Percentiles rank a stretch among this genome's conserved stretches.
phyloP scores from a whole-genome alignment of 768 basidiomycete species.

The Trametes meyenii region DNA sequence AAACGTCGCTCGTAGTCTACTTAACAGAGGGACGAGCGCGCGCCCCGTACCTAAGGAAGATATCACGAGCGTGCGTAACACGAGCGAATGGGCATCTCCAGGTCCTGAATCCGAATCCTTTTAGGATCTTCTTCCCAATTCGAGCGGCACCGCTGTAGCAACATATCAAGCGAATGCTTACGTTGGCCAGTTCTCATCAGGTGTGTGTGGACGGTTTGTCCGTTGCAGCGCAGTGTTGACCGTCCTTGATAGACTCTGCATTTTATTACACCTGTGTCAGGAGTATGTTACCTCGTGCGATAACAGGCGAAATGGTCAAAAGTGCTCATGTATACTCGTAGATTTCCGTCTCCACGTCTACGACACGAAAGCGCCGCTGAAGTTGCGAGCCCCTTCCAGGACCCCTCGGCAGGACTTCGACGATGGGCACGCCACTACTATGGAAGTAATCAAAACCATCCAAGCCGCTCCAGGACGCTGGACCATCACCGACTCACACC shows the following conservation, averaged over 20 bases:
- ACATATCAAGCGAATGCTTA: slow-evolving; percentile 76
- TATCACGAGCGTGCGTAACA: slow-evolving; percentile 50
- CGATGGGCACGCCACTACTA: slow-evolving; percentile 50
- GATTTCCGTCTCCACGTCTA: slow-evolving; percentile 92
- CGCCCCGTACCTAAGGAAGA: slow-evolving; percentile 51
- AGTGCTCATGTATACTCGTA: slow-evolving; percentile 33
- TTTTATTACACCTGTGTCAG: slow-evolving; percentile 94
- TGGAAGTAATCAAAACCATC: slow-evolving; percentile 63
- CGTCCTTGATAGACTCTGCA: slow-evolving; percentile 60
- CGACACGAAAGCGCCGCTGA: slow-evolving; percentile 57
- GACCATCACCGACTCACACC: slow-evolving; percentile 95
- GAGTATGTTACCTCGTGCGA: slow-evolving; percentile 46
- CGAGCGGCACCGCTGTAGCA: slow-evolving; percentile 79
- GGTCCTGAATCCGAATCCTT: not conserved
- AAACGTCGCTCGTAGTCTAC: slow-evolving; percentile 54
- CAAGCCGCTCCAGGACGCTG: slow-evolving; percentile 78
- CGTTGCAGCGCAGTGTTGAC: not conserved
- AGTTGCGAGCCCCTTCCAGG: slow-evolving; percentile 16
- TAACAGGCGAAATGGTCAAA: not conserved
- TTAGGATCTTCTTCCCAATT: slow-evolving; percentile 77
- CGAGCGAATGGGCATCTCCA: not conserved
- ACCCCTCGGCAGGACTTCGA: slow-evolving; percentile 28
- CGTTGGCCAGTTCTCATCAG: slow-evolving; percentile 81
- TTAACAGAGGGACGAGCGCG: slow-evolving; percentile 38
- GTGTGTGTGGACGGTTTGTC: slow-evolving; percentile 36